Percentiles rank a stretch among this genome's conserved stretches.
These are phyloP conservation scores for Termitomyces sp. DNA, from an alignment of 768 basidiomycete species.

Conservation along the genomic window DNA sequence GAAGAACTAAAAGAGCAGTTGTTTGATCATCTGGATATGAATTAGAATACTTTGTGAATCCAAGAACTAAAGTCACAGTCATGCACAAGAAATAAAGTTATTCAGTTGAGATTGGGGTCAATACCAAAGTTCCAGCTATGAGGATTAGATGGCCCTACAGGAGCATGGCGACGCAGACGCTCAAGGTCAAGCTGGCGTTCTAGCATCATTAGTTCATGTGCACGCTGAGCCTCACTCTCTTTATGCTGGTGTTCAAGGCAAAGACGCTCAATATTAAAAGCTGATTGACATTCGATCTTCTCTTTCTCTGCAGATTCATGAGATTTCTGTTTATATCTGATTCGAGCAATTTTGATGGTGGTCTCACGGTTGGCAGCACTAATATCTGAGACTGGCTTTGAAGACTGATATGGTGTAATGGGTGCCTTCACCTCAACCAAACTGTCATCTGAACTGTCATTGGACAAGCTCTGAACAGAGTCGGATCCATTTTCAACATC, in stretches of 20 bases:
- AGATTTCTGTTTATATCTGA: not conserved
- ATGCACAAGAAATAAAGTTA: not conserved
- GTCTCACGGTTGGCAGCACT: not conserved
- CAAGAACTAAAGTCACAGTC: not conserved
- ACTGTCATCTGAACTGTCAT: too few relatives aligned
- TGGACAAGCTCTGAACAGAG: too few relatives aligned
- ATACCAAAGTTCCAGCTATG: not conserved
- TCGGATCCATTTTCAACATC: too few relatives aligned
- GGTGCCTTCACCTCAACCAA: not conserved
- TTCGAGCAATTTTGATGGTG: not conserved
- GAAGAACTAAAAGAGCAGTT: slow-evolving; percentile 17
- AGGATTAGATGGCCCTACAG: too few relatives aligned
- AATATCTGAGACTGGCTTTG: not conserved
- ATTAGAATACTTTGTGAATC: not conserved
- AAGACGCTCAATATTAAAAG: not conserved
- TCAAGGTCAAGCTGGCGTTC: not conserved
- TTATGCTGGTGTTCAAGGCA: not conserved
- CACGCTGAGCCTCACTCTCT: not conserved
- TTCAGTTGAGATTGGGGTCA: not conserved
- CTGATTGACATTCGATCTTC: not conserved
- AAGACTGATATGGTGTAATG: not conserved
- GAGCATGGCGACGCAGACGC: not conserved
- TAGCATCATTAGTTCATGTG: not conserved
- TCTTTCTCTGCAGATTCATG: not conserved
- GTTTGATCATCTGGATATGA: not conserved